Evolutionary conservation across 352 stramenopile species (phyloP).

Genomic region (Globisporangium irregulare): DNA sequence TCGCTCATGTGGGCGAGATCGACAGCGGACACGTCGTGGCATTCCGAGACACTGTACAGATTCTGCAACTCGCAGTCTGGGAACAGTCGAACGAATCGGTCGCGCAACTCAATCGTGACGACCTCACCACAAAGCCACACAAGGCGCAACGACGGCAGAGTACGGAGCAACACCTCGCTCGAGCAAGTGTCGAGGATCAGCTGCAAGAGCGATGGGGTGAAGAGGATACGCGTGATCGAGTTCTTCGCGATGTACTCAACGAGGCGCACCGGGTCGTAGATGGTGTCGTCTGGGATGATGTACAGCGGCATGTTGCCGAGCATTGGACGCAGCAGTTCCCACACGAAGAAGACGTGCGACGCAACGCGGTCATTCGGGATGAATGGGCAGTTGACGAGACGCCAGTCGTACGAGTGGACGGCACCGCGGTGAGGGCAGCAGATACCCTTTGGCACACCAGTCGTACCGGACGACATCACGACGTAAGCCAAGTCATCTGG

Average conservation of each 20-base stretch:
- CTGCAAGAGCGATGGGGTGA: constrained; percentile 92
- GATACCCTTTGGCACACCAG: constrained; percentile 91
- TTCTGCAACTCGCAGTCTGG: constrained; percentile 88
- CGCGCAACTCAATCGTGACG: constrained; percentile 87
- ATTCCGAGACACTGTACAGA: constrained; percentile 93
- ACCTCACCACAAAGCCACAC: constrained; percentile 93
- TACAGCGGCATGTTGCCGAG: constrained; percentile 88
- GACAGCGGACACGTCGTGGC: constrained; percentile 88
- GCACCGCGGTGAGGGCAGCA: constrained; percentile 91
- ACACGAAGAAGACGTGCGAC: constrained; percentile 95
- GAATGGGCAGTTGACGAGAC: constrained; percentile 71
- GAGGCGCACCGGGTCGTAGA: constrained; percentile 88
- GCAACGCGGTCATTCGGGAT: constrained; percentile 80
- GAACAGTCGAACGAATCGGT: constrained; percentile 83
- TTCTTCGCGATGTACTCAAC: constrained; percentile 73
- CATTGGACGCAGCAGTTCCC: constrained; percentile 90
- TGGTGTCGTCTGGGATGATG: constrained; percentile 90
- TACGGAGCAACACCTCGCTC: constrained; percentile 43
- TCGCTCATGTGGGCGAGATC: constrained; percentile 72
- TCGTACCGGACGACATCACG: constrained; percentile 92
- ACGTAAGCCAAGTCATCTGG: constrained; percentile 91
- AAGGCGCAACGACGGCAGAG: constrained; percentile 75
- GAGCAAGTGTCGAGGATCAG: constrained; percentile 77
- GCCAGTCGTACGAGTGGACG: constrained; percentile 92
- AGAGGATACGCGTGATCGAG: constrained; percentile 89